Evolutionary conservation across 139 green algal genomes (phyloP).

Genomic region (Desmodesmus armatus): DNA sequence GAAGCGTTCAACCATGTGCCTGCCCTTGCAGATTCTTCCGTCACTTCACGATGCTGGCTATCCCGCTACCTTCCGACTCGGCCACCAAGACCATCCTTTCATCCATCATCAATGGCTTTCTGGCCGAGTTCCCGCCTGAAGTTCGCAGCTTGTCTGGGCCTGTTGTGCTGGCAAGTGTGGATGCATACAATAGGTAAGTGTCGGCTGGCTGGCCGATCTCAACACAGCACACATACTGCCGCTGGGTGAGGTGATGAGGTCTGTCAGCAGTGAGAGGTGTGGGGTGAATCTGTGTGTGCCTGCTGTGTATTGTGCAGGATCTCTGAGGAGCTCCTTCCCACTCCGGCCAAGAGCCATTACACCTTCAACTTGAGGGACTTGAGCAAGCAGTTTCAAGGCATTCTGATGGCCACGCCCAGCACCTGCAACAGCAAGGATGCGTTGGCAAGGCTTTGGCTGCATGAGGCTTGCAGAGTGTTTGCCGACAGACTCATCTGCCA

Average conservation of each 20-base stretch:
- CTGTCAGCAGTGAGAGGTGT: too few species aligned
- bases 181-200: constrained; percentile 74
- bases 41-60: constrained; percentile 87
- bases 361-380: constrained; percentile 93
- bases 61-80: constrained; percentile 68
- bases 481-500: constrained; percentile 83
- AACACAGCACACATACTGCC: too few species aligned
- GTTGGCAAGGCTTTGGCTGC: constrained; percentile 85
- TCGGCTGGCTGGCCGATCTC: too few species aligned
- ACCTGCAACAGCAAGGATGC: constrained; percentile 48
- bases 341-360: constrained; percentile 92
- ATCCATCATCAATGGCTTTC: constrained; percentile 83
- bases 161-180: constrained; percentile 78
- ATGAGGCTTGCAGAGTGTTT: constrained; percentile 88
- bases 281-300: too few species aligned
- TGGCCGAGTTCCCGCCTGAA: constrained; percentile 73
- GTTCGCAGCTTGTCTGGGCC: constrained; percentile 56
- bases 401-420: constrained; percentile 66
- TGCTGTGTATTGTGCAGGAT: not conserved
- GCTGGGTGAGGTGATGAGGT: too few species aligned
- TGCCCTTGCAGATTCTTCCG: constrained; percentile 74
- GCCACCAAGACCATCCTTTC: constrained; percentile 84
- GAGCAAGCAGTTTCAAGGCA: constrained; percentile 88
- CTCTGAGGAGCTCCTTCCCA: constrained; percentile 82
- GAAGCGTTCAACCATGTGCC: too few species aligned